Evolutionary conservation across 768 basidiomycete genomes (phyloP).

Genomic region (Gymnopilus dilepis): DNA sequence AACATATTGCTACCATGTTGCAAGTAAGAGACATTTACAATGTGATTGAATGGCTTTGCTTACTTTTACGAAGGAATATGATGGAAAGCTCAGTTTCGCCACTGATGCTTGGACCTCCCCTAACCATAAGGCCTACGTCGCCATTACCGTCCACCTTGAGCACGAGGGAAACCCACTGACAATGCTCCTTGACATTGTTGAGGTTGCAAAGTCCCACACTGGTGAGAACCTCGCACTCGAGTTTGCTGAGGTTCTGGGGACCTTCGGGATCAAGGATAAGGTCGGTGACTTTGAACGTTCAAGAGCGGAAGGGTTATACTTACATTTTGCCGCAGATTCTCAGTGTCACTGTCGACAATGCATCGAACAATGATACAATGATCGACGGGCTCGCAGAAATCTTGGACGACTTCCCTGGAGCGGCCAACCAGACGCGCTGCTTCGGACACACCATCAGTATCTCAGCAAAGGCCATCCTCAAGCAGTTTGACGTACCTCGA

Average conservation of each 20-base stretch:
- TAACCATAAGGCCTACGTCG: background rate
- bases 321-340: background rate
- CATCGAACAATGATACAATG: background rate
- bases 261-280: background rate
- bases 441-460: conserved; percentile 44
- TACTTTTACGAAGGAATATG: background rate
- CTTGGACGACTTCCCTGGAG: conserved; percentile 26
- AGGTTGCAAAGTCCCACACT: background rate
- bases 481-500: conserved; percentile 33
- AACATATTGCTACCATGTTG: background rate
- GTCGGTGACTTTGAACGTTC: background rate
- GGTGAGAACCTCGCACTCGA: background rate
- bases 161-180: background rate
- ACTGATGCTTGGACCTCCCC: conserved; percentile 1
- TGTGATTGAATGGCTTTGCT: too few relatives aligned
- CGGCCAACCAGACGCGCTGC: conserved; percentile 32
- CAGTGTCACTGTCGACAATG: background rate
- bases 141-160: background rate
- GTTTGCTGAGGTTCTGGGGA: background rate
- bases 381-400: background rate
- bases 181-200: background rate
- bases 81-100: background rate
- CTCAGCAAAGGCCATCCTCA: conserved; percentile 35
- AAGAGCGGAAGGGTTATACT: background rate
- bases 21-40: background rate